phyloP scores from a whole-genome alignment of 129 eudicot genomes.

The Chrysanthemum makinoi region DNA sequence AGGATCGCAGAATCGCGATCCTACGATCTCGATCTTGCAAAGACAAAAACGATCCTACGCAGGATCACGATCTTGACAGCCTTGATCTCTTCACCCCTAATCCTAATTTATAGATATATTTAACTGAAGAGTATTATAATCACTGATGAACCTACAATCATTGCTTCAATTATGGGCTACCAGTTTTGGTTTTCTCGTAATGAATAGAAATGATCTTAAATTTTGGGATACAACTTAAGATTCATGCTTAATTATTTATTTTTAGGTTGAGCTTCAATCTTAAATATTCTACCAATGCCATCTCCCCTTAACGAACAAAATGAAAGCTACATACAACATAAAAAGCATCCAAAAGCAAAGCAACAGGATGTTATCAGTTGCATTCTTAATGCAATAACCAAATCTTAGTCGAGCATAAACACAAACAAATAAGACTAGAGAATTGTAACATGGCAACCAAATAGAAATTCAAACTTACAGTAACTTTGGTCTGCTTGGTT shows the following conservation, averaged over 20 bases:
- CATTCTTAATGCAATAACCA: not conserved
- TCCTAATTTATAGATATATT: too few species aligned
- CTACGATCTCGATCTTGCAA: too few species aligned
- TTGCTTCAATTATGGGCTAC: too few species aligned
- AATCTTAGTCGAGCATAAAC: not conserved
- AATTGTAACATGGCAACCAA: not conserved
- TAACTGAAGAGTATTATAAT: too few species aligned
- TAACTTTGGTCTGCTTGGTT: conserved; percentile 91
- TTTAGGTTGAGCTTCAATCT: not conserved
- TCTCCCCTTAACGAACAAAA: not conserved
- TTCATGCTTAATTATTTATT: not conserved
- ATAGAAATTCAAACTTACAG: conserved; percentile 51
- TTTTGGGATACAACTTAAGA: too few species aligned
- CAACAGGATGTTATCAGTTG: not conserved
- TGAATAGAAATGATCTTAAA: too few species aligned
- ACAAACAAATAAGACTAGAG: not conserved
- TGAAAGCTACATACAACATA: not conserved
- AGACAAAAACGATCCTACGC: too few species aligned
- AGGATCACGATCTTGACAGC: too few species aligned
- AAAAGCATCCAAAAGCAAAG: not conserved
- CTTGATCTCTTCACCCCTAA: too few species aligned
- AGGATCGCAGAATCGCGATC: too few species aligned
- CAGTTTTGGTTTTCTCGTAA: too few species aligned
- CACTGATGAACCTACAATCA: too few species aligned
- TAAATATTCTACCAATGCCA: not conserved